phyloP scores from a whole-genome alignment of 805 yeast genomes.

The Candida krabiensis region DNA sequence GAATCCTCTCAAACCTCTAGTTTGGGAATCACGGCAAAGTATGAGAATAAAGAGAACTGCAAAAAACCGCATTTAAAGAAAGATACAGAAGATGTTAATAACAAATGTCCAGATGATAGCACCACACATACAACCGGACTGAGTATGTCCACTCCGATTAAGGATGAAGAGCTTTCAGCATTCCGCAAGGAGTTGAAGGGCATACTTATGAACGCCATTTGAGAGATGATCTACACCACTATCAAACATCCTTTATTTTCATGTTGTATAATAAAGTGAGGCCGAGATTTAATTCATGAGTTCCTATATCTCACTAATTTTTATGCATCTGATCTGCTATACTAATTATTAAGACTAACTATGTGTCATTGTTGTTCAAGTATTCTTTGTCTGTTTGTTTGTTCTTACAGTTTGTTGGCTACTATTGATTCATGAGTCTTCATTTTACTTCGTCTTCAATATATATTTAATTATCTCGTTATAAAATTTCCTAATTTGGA shows the following conservation, averaged over 20 bases:
- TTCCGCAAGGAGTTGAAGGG: conserved; percentile 23
- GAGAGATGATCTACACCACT: background rate
- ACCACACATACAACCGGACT: conserved; percentile 3
- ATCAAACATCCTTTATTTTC: conserved; percentile 1
- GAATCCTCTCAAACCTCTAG: background rate
- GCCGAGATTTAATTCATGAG: background rate
- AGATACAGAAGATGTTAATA: background rate
- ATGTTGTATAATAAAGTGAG: background rate
- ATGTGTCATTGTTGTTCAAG: no score
- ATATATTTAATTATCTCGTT: background rate
- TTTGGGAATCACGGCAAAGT: background rate
- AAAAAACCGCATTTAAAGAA: background rate
- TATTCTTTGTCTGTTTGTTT: no score
- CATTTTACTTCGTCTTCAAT: no score
- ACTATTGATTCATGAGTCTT: no score
- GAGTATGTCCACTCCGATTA: conserved; percentile 22
- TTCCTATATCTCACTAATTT: no score
- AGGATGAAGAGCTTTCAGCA: conserved; percentile 12
- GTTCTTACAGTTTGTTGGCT: no score
- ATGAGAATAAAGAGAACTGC: conserved; percentile 3
- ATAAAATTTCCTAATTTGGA: conserved; percentile 5
- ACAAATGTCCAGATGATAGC: conserved; percentile 4
- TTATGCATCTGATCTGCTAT: no score
- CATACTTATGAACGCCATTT: conserved; percentile 16
- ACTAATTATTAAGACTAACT: no score